A percentile compares a stretch with the other conserved stretches of the same genome.
phyloP scores from a whole-genome alignment of 257 asterid species.

The Solanum gandarillasii region DNA sequence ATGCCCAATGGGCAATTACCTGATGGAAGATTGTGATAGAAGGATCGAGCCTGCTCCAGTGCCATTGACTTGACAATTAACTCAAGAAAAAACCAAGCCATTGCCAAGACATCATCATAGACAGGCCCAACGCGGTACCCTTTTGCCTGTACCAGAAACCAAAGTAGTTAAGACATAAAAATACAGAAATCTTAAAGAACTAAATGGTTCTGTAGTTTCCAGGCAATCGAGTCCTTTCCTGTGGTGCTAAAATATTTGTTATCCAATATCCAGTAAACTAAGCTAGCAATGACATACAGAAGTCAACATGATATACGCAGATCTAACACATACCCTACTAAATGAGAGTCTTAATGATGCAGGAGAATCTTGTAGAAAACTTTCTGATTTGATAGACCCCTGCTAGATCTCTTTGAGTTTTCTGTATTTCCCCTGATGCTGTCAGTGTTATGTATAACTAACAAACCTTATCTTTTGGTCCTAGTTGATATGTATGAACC shows the following conservation, averaged over 20 bases:
- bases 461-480: background rate
- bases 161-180: background rate
- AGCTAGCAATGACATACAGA: background rate
- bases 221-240: background rate
- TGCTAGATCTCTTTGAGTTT: background rate
- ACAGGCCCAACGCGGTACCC: constrained; percentile 99
- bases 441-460: background rate
- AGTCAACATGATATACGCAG: background rate
- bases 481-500: background rate
- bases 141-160: constrained; percentile 57
- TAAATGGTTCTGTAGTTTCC: background rate
- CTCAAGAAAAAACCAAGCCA: constrained; percentile 99
- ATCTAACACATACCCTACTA: background rate
- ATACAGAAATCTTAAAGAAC: background rate
- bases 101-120: constrained; percentile 97
- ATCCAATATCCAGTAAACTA: background rate
- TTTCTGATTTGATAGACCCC: background rate
- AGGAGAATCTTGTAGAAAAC: background rate
- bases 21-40: constrained; percentile 73
- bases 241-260: background rate
- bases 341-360: background rate
- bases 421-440: background rate
- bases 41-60: constrained; percentile 88
- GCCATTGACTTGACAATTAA: constrained; percentile 96
- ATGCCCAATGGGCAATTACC: constrained; percentile 36